These are phyloP conservation scores for Tetrahymena borealis DNA, from an alignment of 73 alveolate species.

Conservation along the genomic window DNA sequence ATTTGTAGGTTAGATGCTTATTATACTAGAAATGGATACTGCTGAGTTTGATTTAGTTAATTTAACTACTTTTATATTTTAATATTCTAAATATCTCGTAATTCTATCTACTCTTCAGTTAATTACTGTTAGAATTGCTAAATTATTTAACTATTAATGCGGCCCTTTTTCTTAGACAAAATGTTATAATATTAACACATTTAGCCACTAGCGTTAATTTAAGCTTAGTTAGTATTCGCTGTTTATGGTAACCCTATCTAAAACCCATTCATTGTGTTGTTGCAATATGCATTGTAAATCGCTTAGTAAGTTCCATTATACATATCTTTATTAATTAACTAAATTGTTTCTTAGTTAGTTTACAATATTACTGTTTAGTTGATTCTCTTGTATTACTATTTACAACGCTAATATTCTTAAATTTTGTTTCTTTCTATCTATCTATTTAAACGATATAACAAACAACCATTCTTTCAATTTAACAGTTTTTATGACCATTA, in stretches of 20 bases:
- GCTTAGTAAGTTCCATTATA: background rate
- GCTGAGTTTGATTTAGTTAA: background rate
- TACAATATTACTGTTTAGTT: background rate
- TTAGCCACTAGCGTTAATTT: background rate
- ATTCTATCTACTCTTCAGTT: background rate
- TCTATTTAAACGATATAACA: no score
- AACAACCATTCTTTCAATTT: no score
- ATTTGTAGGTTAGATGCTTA: background rate
- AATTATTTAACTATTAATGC: background rate
- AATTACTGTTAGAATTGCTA: background rate
- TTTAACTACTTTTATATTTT: background rate
- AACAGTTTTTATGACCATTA: no score
- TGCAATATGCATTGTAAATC: background rate
- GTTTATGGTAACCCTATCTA: background rate
- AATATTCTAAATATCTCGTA: background rate
- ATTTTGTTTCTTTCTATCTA: no score
- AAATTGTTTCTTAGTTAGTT: background rate
- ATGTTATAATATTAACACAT: background rate
- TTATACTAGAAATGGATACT: background rate
- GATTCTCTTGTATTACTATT: background rate
- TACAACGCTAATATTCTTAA: no score
- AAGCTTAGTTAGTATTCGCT: background rate
- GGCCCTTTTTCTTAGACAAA: background rate
- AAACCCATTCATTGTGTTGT: background rate
- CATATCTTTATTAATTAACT: background rate